phyloP scores from a whole-genome alignment of 495 filamentous ascomycete genomes.

The Collariella sp. region DNA sequence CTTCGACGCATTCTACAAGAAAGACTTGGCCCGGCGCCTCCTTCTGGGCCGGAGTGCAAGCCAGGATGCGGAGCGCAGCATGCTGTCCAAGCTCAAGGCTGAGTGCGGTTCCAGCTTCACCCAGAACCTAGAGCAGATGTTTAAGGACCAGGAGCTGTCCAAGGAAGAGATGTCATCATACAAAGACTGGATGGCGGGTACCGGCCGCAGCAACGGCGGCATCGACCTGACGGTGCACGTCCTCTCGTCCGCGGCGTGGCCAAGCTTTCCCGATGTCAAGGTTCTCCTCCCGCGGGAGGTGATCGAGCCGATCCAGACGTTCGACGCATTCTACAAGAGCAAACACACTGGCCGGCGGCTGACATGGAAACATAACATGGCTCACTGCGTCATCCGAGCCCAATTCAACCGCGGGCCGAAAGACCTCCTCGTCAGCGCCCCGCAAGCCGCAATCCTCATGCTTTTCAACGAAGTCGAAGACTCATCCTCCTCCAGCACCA shows the following conservation, averaged over 20 bases:
- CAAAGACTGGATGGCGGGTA: constrained; percentile 41
- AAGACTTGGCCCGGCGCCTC: constrained; percentile 79
- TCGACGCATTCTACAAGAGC: constrained; percentile 69
- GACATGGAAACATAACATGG: constrained; percentile 84
- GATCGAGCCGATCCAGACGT: constrained; percentile 56
- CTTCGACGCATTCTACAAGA: constrained; percentile 98
- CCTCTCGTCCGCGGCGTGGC: constrained; percentile 82
- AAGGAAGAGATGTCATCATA: constrained; percentile 77
- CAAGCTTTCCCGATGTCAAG: constrained; percentile 73
- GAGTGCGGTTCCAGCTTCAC: constrained; percentile 93
- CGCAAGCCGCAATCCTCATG: constrained; percentile 84
- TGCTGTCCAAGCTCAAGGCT: constrained; percentile 81
- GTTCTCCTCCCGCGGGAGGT: constrained; percentile 70
- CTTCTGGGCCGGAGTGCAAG: constrained; percentile 87
- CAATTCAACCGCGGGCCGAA: constrained; percentile 69
- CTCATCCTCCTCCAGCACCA: constrained; percentile 27
- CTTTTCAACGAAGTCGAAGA: constrained; percentile 72
- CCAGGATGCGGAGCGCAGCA: constrained; percentile 88
- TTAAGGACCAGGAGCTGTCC: constrained; percentile 90
- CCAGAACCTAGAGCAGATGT: constrained; percentile 96
- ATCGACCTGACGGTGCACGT: constrained; percentile 82
- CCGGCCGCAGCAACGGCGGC: constrained; percentile 41
- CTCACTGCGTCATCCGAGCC: constrained; percentile 76
- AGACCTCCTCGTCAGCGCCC: constrained; percentile 77
- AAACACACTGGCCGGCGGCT: constrained; percentile 84